Evolutionary conservation across 331 rosid species (phyloP), one percentile per base, ranked within the genome.

Genomic region (Ulmus americana): DNA sequence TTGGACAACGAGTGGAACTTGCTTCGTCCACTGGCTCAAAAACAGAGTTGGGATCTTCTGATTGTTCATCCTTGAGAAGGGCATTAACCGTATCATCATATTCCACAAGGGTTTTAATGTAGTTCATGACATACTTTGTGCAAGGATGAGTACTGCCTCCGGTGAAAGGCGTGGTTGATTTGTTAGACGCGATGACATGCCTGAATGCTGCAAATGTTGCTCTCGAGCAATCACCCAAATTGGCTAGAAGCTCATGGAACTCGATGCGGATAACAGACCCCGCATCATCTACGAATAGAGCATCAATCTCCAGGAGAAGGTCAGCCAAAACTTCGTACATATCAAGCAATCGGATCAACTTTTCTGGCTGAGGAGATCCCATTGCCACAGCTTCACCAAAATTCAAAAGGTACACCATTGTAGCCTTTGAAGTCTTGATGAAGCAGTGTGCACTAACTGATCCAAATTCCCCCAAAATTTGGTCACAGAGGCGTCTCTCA

Each of bases 91-190:
- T 55, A 5, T 71, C 82, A 6, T 46, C 41, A 49, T 80, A 86
- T 20, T 61, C 81, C 10, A 69, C 63, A 7, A 88, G 74, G 48
- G 81, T 15, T 52, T 13, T 72, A 44, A 78, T 74, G 79, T 76
- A 80, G 65, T 86, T 88, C 90, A 88, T 84, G 56, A 86, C 96
- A 77, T 88, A 86, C 60, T n/a, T 78, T 20, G 84, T 80, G 5
- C 83, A 72, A 63, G 69, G 96, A 70, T 83, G 94, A 53, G 86
- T 79, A 0, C 81, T 80, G 22, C 96, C 94, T 10, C 86, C 70
- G 8, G 82, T 72, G 48, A 78, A 75, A 58, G 63, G 66, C 3
- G 5, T 67, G 7, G 74, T 68, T 47, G 96, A 81, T 49, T 48
- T 45, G 55, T 74, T n/a, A 13, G 82, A 58, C 3, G 84, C 85